Evolutionary conservation across 2,329 filamentous ascomycete genomes (phyloP).

Genomic region (Hypoxylon sp.): DNA sequence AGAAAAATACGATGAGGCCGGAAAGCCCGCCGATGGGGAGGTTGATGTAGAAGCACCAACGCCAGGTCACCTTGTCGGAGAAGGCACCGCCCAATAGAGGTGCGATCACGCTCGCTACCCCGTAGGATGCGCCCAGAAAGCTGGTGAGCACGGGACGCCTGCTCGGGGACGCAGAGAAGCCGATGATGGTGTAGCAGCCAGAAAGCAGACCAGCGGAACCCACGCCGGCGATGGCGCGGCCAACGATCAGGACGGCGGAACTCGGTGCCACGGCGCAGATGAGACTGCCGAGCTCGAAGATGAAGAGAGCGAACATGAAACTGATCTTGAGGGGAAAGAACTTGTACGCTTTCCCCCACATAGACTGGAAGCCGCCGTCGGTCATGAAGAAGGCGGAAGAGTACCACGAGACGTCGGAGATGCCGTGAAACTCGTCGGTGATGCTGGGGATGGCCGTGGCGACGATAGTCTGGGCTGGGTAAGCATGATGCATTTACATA

Average conservation of each 20-base stretch:
- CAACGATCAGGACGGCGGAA: slow-evolving; percentile 30
- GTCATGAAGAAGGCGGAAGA: slow-evolving; percentile 48
- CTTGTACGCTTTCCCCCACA: slow-evolving; percentile 47
- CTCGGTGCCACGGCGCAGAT: slow-evolving; percentile 39
- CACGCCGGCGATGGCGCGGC: slow-evolving; percentile 31
- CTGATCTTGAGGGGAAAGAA: slow-evolving; percentile 47
- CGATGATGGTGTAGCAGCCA: slow-evolving; percentile 46
- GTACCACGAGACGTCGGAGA: slow-evolving; percentile 54
- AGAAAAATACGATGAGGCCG: slow-evolving; percentile 15
- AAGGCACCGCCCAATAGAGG: slow-evolving; percentile 33
- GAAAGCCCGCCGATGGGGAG: slow-evolving; percentile 32
- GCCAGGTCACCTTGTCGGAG: slow-evolving; percentile 26
- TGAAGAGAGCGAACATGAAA: slow-evolving; percentile 41
- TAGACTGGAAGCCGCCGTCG: slow-evolving; percentile 39
- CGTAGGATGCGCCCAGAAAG: slow-evolving; percentile 50
- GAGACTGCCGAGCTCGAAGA: slow-evolving; percentile 50
- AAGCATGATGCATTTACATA: no score
- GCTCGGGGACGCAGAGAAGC: slow-evolving; percentile 12
- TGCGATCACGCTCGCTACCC: slow-evolving; percentile 45
- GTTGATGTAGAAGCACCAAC: slow-evolving; percentile 36
- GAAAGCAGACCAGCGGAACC: slow-evolving; percentile 50
- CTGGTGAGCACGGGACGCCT: slow-evolving; percentile 33
- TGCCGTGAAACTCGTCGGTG: slow-evolving; percentile 45
- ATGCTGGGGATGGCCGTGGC: slow-evolving; percentile 47
- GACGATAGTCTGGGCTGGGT: no score